Evolutionary conservation across 345 rosid genomes (phyloP).

Genomic region (Balakata baccata): DNA sequence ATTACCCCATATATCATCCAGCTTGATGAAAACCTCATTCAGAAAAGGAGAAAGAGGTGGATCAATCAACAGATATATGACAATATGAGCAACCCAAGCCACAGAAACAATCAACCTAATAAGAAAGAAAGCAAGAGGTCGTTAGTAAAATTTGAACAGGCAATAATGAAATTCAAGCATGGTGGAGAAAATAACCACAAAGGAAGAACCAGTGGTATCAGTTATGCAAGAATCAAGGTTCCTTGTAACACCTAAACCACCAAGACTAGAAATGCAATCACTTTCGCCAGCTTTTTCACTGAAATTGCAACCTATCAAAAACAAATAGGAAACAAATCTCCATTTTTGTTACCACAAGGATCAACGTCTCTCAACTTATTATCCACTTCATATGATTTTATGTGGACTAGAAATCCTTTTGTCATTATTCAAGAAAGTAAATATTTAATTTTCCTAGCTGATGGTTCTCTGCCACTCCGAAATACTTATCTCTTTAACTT

Average conservation of each 20-base stretch:
- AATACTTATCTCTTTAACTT: background rate
- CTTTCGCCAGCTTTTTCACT: background rate
- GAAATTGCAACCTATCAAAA: background rate
- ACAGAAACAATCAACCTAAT: conserved; percentile 82
- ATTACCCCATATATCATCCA: conserved; percentile 95
- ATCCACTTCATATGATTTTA: background rate
- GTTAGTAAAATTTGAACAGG: background rate
- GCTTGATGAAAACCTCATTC: conserved; percentile 94
- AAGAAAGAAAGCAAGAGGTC: background rate
- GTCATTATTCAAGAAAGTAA: background rate
- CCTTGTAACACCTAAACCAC: background rate
- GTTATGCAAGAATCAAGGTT: background rate
- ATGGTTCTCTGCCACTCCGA: background rate
- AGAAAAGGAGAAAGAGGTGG: conserved; percentile 92
- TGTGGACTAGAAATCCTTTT: background rate
- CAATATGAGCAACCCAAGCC: conserved; percentile 94
- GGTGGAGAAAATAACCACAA: background rate
- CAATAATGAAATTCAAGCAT: too few relatives aligned
- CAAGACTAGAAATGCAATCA: background rate
- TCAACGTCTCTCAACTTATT: background rate
- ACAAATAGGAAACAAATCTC: background rate
- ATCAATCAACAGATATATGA: conserved; percentile 70
- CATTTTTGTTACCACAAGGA: background rate
- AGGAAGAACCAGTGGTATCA: background rate
- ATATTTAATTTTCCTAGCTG: background rate